phyloP scores from a whole-genome alignment of 2,329 filamentous ascomycete species.

The Diplodia mutila region DNA sequence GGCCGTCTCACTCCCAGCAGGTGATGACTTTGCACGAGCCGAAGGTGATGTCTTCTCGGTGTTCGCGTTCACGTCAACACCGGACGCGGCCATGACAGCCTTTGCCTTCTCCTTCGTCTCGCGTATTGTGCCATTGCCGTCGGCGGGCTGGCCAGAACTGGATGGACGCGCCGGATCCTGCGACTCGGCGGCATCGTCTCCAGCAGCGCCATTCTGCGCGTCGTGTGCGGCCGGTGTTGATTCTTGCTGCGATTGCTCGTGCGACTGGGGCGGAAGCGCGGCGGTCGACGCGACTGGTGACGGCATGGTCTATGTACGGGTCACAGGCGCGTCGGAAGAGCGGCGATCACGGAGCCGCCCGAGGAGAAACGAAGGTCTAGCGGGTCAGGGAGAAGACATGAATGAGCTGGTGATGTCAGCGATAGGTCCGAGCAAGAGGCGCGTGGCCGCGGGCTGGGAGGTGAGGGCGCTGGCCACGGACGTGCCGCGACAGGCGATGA shows the following conservation, averaged over 20 bases:
- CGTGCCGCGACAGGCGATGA: slow-evolving; percentile 21
- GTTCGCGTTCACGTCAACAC: slow-evolving; percentile 41
- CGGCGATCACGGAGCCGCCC: slow-evolving; percentile 36
- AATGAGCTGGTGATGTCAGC: slow-evolving; percentile 33
- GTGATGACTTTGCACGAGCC: slow-evolving; percentile 34
- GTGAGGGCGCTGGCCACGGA: slow-evolving; percentile 21
- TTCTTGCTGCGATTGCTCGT: slow-evolving; percentile 34
- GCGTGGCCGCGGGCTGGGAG: slow-evolving; percentile 31
- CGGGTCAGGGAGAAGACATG: slow-evolving; percentile 35
- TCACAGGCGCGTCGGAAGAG: slow-evolving; percentile 31
- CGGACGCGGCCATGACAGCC: slow-evolving; percentile 60
- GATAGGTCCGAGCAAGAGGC: slow-evolving; percentile 35
- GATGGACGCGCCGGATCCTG: slow-evolving; percentile 35
- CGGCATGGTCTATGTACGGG: slow-evolving; percentile 36
- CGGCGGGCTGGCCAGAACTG: slow-evolving; percentile 35
- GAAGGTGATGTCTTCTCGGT: slow-evolving; percentile 35
- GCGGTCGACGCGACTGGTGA: slow-evolving; percentile 36
- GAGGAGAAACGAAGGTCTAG: slow-evolving; percentile 29
- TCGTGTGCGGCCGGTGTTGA: slow-evolving; percentile 36
- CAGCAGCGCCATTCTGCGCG: slow-evolving; percentile 36
- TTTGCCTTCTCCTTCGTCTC: slow-evolving; percentile 65
- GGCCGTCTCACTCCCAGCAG: slow-evolving; percentile 42
- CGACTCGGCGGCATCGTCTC: slow-evolving; percentile 40
- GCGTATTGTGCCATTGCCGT: slow-evolving; percentile 53
- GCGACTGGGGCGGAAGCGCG: slow-evolving; percentile 32